Evolutionary conservation across 768 basidiomycete genomes (phyloP), one percentile per base, ranked within the genome.

Genomic region (Boletus pseudo-olivaceus): DNA sequence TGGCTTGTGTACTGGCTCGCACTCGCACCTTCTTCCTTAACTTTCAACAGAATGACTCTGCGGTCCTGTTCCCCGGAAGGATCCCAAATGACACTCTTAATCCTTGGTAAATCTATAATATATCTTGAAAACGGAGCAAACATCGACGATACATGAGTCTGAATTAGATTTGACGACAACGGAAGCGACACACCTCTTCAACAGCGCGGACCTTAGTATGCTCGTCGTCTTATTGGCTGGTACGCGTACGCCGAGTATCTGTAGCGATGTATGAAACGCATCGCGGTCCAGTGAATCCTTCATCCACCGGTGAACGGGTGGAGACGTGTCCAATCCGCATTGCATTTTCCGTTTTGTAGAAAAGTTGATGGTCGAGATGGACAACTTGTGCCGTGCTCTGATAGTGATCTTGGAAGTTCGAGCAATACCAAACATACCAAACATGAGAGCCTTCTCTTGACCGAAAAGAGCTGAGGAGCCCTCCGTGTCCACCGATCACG

Each of bases 201-300:
- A 69, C n/a, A 71, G 71, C 38, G 75, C 73, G 14, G 84, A 77
- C 59, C 78, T 87, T 55, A 88, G 67, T 30, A 93, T 58, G 0
- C 65, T 63, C 2, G 80, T 77, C 0, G 85, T 81, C 63, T 81
- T 80, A 10, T 70, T 69, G 9, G 84, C 79, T 39, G 81, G 75
- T 12, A 91, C 77, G 23, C 83, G 79, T 20, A 79, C 84, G 23
- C 86, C 89, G 32, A 95, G 74, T 10, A 93, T 78, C 7, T 82
- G 75, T 8, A 95, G 62, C 1, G 79, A 76, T 68, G 82, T 86
- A 26, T 67, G 77, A 65, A 97, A 97, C 7, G 75, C 79, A 56
- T 69, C 63, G 55, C 78, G 81, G 72, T 93, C 83, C n/a, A 93
- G 68, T 40, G 69, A 67, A 30, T 77, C 73, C 47, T 70, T 72